Conservation (phyloP, 441 rosid species). For the Dalechampia spathulata region DNA sequence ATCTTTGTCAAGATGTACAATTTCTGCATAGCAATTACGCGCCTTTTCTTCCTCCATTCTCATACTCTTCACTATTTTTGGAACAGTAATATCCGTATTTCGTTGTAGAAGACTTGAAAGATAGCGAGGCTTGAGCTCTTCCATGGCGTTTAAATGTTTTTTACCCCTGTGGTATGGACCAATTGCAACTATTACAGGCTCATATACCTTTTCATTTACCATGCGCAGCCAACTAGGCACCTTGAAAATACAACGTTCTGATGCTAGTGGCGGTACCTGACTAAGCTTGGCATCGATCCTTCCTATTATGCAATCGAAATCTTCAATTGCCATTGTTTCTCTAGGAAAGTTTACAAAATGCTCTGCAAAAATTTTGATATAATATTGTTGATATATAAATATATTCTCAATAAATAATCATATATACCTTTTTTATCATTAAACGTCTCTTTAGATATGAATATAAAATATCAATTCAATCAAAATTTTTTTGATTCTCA, state of each 20-base stretch:
- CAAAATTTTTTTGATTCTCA: too few species aligned
- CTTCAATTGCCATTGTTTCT: too few species aligned
- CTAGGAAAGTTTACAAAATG: too few species aligned
- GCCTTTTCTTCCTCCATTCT: not conserved
- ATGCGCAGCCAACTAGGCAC: not conserved
- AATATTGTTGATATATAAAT: too few species aligned
- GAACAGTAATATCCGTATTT: not conserved
- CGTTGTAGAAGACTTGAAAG: not conserved
- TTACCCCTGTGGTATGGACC: not conserved
- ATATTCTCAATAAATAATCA: too few species aligned
- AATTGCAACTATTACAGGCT: not conserved
- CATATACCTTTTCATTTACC: not conserved
- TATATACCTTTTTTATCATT: too few species aligned
- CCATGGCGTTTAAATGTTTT: not conserved
- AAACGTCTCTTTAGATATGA: too few species aligned
- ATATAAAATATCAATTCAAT: too few species aligned
- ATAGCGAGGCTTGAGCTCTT: not conserved
- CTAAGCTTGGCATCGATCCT: too few species aligned
- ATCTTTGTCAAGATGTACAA: not conserved
- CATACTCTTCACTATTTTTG: not conserved
- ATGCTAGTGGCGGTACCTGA: too few species aligned
- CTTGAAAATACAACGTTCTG: not conserved
- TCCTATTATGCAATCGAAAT: too few species aligned
- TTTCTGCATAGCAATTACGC: not conserved
- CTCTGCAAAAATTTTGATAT: too few species aligned